These are phyloP conservation scores for Hyaloscypha hepaticicola DNA, from an alignment of 495 filamentous ascomycete species.

Conservation along the genomic window DNA sequence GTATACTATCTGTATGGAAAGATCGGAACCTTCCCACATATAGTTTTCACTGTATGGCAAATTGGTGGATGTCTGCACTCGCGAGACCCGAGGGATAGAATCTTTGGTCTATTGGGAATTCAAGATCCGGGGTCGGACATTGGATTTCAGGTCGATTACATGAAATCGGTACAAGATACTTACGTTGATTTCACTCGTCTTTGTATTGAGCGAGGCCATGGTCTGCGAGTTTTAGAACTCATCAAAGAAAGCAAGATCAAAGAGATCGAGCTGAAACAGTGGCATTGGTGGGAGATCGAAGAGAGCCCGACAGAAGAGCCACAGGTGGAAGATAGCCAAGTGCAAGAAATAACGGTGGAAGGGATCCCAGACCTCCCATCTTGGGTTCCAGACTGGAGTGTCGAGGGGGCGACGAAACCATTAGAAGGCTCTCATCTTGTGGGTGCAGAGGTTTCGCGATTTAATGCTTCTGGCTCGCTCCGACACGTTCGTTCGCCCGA, in stretches of 20 bases:
- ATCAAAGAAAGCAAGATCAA: neutral
- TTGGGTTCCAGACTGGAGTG: constrained; percentile 11
- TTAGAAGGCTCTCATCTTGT: neutral
- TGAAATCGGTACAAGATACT: neutral
- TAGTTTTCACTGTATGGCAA: neutral
- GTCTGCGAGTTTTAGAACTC: neutral
- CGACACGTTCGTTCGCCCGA: neutral
- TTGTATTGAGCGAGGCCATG: neutral
- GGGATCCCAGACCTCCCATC: constrained; percentile 1
- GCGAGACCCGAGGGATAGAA: constrained; percentile 5
- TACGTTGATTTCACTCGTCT: neutral
- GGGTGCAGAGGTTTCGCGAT: neutral
- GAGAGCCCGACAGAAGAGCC: too few relatives aligned
- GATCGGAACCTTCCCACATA: neutral
- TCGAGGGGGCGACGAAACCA: neutral
- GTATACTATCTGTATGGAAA: neutral
- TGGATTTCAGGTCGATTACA: neutral
- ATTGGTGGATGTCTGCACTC: neutral
- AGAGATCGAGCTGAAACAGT: too few relatives aligned
- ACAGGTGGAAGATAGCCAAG: too few relatives aligned
- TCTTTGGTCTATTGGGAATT: constrained; percentile 9
- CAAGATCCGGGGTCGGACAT: neutral
- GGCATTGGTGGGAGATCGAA: too few relatives aligned
- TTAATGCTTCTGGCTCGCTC: neutral
- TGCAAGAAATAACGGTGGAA: too few relatives aligned